Conservation (phyloP, 768 basidiomycete species). For the Tubosaeta brunneosetosa region DNA sequence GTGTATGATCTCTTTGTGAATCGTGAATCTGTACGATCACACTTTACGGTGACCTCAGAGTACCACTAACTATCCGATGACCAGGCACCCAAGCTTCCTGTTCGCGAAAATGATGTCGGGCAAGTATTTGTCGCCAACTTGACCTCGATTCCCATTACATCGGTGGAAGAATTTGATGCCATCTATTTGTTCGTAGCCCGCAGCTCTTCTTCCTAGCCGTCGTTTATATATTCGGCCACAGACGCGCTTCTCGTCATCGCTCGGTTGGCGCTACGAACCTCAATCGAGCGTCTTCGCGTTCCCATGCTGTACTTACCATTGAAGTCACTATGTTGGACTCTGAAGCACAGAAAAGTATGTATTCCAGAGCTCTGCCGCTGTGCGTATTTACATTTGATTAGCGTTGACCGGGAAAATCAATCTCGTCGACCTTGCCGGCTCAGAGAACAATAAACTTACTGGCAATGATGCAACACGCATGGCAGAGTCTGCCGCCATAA, state of each 20-base stretch:
- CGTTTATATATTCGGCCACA: conserved; percentile 24
- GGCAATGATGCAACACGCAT: conserved; percentile 85
- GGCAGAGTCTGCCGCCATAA: conserved; percentile 86
- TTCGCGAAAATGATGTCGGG: conserved; percentile 49
- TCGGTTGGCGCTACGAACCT: conserved; percentile 84
- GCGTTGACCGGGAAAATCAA: conserved; percentile 75
- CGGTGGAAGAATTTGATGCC: conserved; percentile 43
- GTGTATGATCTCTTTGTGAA: conserved; percentile 81
- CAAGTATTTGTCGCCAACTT: conserved; percentile 55
- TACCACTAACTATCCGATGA: background rate
- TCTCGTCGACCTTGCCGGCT: conserved; percentile 85
- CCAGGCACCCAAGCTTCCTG: conserved; percentile 50
- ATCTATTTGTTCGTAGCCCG: conserved; percentile 41
- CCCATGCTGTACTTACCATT: conserved; percentile 82
- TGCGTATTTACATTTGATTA: conserved; percentile 20
- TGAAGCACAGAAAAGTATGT: conserved; percentile 50
- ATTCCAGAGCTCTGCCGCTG: background rate
- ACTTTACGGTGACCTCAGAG: background rate
- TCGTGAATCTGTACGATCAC: conserved; percentile 54
- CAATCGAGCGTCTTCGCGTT: conserved; percentile 81
- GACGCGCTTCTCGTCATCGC: conserved; percentile 68
- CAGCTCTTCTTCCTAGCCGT: background rate
- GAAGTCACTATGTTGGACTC: conserved; percentile 56
- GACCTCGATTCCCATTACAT: conserved; percentile 34
- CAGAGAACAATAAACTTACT: conserved; percentile 88